Evolutionary conservation across 352 stramenopile genomes (phyloP), one percentile per base, ranked within the genome.

Genomic region (Phytophthora tentaculata): DNA sequence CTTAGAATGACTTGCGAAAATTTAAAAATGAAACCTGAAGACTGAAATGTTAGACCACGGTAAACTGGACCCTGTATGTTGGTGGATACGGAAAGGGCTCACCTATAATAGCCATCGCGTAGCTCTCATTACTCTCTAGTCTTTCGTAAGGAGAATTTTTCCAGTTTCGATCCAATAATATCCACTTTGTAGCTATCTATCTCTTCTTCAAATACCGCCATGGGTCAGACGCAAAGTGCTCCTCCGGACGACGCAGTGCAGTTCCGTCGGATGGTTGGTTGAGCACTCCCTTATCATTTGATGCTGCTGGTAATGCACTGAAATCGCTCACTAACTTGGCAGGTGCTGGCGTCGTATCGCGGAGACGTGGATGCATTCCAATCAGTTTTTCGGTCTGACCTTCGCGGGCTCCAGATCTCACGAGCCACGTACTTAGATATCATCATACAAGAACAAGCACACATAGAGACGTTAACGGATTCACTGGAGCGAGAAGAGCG

Each of bases 381-480:
- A 8, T 23, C 22, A n/a, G 60, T 77, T 53, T 93, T 88, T 49
- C 64, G 73, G 13, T 56, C 64, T 23, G 61, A 80, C 2, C 69
- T 92, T 26, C 77, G 84, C 7, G 76, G 61, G 4, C 64, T 92
- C 6, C 86, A 94, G 80, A 83, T 93, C 54, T 95, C 86, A 10
- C 72, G 86, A 2, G 84, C 86, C 14, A 90, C 81, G 26, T 95
- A 92, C 57, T 68, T 95, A 35, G 86, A 93, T 62, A 80, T 95
- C 22, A 86, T 79, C 74, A 80, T 84, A 53, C 78, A 86, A 3
- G 84, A 90, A 45, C 68, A 92, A 51, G 77, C 69, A 19, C 54
- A 75, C 13, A 63, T 95, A 32, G 77, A 90, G 52, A 65, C 73
- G 19, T 60, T 92, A 23, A 83, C 78, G 3, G 86, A 95, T 57